These are phyloP conservation scores for Cercospora sesami DNA, from an alignment of 2,329 filamentous ascomycete species.

Conservation along the genomic window DNA sequence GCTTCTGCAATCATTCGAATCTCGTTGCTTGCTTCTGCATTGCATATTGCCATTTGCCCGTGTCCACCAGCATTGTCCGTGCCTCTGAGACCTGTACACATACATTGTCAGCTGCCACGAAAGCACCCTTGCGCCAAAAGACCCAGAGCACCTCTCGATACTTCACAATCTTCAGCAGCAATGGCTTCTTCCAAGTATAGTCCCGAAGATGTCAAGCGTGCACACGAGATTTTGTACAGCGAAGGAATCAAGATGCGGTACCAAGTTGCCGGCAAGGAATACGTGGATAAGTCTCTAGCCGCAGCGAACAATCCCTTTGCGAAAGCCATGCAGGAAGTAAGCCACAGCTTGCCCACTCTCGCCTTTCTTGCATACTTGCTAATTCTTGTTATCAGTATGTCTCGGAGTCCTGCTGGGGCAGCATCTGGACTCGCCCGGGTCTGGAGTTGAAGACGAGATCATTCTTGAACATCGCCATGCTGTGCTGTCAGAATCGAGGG, in stretches of 20 bases:
- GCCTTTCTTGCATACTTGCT: not conserved
- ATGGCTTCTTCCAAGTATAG: slow-evolving; percentile 29
- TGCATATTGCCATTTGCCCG: not conserved
- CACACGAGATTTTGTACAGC: slow-evolving; percentile 60
- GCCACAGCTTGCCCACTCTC: not conserved
- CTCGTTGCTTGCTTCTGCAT: slow-evolving; percentile 3
- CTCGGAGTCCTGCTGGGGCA: slow-evolving; percentile 65
- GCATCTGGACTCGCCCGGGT: slow-evolving; percentile 63
- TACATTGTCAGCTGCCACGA: not conserved
- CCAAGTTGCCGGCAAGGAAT: slow-evolving; percentile 61
- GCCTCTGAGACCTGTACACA: no score
- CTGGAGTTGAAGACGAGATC: slow-evolving; percentile 62
- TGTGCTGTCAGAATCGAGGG: slow-evolving; percentile 61
- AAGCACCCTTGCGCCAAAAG: not conserved
- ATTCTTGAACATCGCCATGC: slow-evolving; percentile 65
- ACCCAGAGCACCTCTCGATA: not conserved
- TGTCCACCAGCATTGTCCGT: no score
- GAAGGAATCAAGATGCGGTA: slow-evolving; percentile 62
- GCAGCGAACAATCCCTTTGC: slow-evolving; percentile 61
- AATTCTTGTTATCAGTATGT: slow-evolving; percentile 42
- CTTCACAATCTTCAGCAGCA: not conserved
- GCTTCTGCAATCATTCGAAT: not conserved
- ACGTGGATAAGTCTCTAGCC: slow-evolving; percentile 59
- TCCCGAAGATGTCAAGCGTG: slow-evolving; percentile 37
- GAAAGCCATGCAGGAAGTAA: slow-evolving; percentile 59